phyloP scores from a whole-genome alignment of 345 rosid genomes.

The Boechera stricta region DNA sequence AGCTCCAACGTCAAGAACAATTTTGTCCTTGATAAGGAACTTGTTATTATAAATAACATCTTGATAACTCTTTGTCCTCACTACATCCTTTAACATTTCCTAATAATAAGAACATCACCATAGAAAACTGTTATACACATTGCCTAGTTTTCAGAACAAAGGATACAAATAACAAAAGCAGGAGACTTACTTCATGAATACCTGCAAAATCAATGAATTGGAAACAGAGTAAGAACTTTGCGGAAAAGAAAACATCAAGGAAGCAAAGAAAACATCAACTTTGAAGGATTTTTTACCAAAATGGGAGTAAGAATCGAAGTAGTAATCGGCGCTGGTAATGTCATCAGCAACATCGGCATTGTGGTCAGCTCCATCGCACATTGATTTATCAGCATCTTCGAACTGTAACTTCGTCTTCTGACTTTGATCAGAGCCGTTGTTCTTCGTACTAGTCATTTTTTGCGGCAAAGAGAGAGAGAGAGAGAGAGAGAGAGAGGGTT shows the following conservation, averaged over 20 bases:
- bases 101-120: constrained; percentile 40
- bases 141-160: constrained; percentile 7
- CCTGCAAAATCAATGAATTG: constrained; percentile 58
- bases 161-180: constrained; percentile 31
- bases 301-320: constrained; percentile 94
- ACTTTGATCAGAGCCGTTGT: constrained; percentile 35
- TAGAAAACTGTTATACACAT: not conserved
- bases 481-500: constrained; percentile 25
- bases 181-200: constrained; percentile 91
- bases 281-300: constrained; percentile 56
- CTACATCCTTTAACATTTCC: constrained; percentile 97
- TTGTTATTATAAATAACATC: constrained; percentile 89
- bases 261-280: not conserved
- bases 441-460: constrained; percentile 51
- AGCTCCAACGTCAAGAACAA: constrained; percentile 94
- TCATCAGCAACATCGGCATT: constrained; percentile 53
- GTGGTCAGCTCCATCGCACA: constrained; percentile 55
- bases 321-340: constrained; percentile 90
- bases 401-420: constrained; percentile 50
- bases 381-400: constrained; percentile 56
- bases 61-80: constrained; percentile 90
- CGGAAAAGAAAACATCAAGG: not conserved
- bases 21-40: constrained; percentile 82
- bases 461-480: not conserved
- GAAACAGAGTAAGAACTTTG: constrained; percentile 18